Percentiles rank a stretch among this genome's conserved stretches.
phyloP scores from a whole-genome alignment of 768 basidiomycete genomes.

The Tricholoma flavovirens region DNA sequence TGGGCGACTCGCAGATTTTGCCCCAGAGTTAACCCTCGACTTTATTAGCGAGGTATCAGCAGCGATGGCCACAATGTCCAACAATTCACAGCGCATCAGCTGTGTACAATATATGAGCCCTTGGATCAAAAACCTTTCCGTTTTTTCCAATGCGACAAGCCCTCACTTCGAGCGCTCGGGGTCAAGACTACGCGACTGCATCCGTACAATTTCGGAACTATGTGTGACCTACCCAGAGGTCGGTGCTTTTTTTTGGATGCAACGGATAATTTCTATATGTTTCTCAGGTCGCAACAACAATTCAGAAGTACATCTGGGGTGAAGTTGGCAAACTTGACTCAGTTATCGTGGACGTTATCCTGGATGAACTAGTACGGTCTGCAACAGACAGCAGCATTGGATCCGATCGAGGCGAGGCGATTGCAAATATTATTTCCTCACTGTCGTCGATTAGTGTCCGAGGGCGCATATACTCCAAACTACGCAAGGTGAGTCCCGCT shows the following conservation, averaged over 20 bases:
- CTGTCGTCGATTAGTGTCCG: slow-evolving; percentile 74
- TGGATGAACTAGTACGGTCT: slow-evolving; percentile 76
- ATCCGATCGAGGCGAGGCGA: slow-evolving; percentile 66
- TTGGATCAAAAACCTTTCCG: slow-evolving; percentile 78
- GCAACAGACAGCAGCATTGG: slow-evolving; percentile 83
- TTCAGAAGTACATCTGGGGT: slow-evolving; percentile 74
- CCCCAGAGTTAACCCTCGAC: slow-evolving; percentile 83
- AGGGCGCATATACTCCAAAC: slow-evolving; percentile 68
- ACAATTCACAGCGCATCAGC: slow-evolving; percentile 52
- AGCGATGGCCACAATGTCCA: slow-evolving; percentile 51
- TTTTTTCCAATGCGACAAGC: slow-evolving; percentile 64
- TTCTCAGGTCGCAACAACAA: slow-evolving; percentile 53
- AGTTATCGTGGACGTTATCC: slow-evolving; percentile 59
- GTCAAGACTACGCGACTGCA: slow-evolving; percentile 71
- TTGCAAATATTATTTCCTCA: slow-evolving; percentile 67
- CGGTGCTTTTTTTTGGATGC: slow-evolving; percentile 8
- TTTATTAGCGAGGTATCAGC: slow-evolving; percentile 82
- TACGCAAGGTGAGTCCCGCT: slow-evolving; percentile 58
- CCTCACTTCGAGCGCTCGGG: slow-evolving; percentile 67
- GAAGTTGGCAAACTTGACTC: slow-evolving; percentile 69
- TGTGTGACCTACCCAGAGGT: slow-evolving; percentile 74
- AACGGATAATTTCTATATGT: slow-evolving; percentile 2
- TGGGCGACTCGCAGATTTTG: slow-evolving; percentile 63
- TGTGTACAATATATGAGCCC: slow-evolving; percentile 82
- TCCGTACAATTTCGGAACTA: slow-evolving; percentile 73